Percentiles rank a stretch among this genome's conserved stretches.
phyloP scores from a whole-genome alignment of 345 rosid species.

The Durio zibethinus region DNA sequence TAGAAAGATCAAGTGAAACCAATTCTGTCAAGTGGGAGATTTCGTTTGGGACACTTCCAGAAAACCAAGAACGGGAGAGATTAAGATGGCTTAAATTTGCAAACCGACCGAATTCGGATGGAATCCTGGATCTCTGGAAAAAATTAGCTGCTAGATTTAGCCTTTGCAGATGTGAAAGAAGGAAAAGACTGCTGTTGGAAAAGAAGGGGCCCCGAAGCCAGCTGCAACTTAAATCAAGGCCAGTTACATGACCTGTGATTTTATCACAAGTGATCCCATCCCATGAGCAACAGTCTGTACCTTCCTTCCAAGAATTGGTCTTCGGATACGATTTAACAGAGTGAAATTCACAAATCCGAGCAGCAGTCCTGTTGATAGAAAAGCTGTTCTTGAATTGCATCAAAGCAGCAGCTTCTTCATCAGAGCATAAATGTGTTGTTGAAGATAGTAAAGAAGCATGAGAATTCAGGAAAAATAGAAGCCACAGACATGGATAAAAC shows the following conservation, averaged over 20 bases:
- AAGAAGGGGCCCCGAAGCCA: background rate
- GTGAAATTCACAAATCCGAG: background rate
- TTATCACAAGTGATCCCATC: constrained; percentile 23
- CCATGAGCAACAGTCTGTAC: constrained; percentile 25
- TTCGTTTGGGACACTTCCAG: constrained; percentile 8
- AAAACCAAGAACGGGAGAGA: constrained; percentile 5
- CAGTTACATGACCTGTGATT: constrained; percentile 1
- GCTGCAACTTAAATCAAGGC: constrained; percentile 24
- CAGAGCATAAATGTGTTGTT: background rate
- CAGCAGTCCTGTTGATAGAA: background rate
- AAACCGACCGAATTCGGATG: constrained; percentile 5
- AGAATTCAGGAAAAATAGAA: background rate
- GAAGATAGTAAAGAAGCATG: background rate
- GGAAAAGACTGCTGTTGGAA: constrained; percentile 25
- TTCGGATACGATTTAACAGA: background rate
- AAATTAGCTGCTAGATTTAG: constrained; percentile 31
- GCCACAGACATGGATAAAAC: no score
- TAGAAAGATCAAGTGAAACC: constrained; percentile 18
- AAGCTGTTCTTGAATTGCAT: background rate
- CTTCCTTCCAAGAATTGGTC: constrained; percentile 19
- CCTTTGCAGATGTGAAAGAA: constrained; percentile 10
- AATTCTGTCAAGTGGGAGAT: constrained; percentile 7
- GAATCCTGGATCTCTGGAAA: constrained; percentile 7
- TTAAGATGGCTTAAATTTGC: constrained; percentile 2
- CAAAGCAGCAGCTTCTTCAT: background rate